Evolutionary conservation across 768 basidiomycete species (phyloP).

Genomic region (Leccinum pellstonianum): DNA sequence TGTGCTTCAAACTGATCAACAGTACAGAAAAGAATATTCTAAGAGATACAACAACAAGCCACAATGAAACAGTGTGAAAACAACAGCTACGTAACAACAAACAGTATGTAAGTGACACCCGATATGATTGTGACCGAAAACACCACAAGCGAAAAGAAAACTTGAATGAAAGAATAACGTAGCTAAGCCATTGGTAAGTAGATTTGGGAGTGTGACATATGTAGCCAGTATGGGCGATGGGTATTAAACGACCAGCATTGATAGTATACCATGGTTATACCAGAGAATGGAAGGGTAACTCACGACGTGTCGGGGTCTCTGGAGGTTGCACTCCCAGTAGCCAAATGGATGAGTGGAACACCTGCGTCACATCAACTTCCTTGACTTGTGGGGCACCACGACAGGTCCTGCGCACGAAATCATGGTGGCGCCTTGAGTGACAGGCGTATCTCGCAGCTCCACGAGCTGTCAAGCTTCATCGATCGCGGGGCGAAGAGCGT

Average conservation of each 20-base stretch:
- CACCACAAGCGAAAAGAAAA: neutral
- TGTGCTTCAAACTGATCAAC: neutral
- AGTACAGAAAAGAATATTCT: constrained; percentile 3
- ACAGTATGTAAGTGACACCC: constrained; percentile 8
- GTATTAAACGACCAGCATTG: constrained; percentile 32
- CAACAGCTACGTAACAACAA: constrained; percentile 4
- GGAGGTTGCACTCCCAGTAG: neutral
- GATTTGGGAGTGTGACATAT: constrained; percentile 16
- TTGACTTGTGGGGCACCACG: neutral
- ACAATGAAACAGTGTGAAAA: constrained; percentile 8
- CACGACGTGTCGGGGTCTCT: neutral
- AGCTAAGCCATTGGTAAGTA: constrained; percentile 12
- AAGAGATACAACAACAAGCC: constrained; percentile 10
- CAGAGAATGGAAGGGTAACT: neutral
- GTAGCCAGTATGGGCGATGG: constrained; percentile 12
- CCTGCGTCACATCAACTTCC: neutral
- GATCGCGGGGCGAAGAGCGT: constrained; percentile 23
- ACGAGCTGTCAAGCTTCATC: constrained; percentile 13
- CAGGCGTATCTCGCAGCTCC: constrained; percentile 4
- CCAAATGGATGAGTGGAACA: neutral
- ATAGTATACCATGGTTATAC: constrained; percentile 15
- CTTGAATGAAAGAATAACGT: constrained; percentile 5
- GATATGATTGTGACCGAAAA: constrained; percentile 4
- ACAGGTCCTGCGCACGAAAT: neutral
- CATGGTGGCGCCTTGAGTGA: neutral